Conservation (phyloP, 2,329 filamentous ascomycete species). For the Fusarium sp. region DNA sequence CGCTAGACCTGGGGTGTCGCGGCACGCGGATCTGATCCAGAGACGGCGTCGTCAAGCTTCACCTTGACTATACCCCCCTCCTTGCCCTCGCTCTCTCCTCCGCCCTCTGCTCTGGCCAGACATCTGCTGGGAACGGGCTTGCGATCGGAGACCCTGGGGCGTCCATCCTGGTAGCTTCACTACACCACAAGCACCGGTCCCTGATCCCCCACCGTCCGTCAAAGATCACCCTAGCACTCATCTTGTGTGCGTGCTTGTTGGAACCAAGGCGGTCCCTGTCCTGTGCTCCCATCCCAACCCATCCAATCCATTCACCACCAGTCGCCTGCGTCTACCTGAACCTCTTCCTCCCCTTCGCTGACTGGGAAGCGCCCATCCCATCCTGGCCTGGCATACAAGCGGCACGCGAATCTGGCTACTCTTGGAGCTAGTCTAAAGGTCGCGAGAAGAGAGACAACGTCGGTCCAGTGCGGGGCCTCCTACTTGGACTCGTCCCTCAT, state of each 20-base stretch:
- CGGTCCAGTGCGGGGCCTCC: constrained; percentile 39
- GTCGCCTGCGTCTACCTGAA: constrained; percentile 23
- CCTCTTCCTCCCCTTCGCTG: constrained; percentile 34
- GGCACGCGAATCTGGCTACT: constrained; percentile 35
- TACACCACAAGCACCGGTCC: constrained; percentile 31
- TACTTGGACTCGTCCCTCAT: constrained; percentile 32
- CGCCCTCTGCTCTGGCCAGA: constrained; percentile 25
- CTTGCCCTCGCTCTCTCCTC: constrained; percentile 8
- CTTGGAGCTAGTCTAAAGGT: constrained; percentile 30
- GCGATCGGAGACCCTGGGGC: constrained; percentile 39
- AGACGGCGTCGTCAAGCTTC: constrained; percentile 6
- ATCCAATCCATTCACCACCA: constrained; percentile 34
- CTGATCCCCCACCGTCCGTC: constrained; percentile 40
- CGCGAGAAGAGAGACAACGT: constrained; percentile 44
- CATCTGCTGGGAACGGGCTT: constrained; percentile 29
- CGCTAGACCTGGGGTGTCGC: constrained; percentile 31
- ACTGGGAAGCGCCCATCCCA: constrained; percentile 37
- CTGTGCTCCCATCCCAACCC: constrained; percentile 22
- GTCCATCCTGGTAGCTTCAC: constrained; percentile 16
- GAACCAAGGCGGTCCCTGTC: constrained; percentile 36
- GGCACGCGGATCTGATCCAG: constrained; percentile 15
- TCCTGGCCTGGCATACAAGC: constrained; percentile 22
- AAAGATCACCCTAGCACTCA: constrained; percentile 14
- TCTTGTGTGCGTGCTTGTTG: constrained; percentile 37
- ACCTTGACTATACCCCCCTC: constrained; percentile 13